Evolutionary conservation across 768 basidiomycete genomes (phyloP).

Genomic region (Naematelia encephala): DNA sequence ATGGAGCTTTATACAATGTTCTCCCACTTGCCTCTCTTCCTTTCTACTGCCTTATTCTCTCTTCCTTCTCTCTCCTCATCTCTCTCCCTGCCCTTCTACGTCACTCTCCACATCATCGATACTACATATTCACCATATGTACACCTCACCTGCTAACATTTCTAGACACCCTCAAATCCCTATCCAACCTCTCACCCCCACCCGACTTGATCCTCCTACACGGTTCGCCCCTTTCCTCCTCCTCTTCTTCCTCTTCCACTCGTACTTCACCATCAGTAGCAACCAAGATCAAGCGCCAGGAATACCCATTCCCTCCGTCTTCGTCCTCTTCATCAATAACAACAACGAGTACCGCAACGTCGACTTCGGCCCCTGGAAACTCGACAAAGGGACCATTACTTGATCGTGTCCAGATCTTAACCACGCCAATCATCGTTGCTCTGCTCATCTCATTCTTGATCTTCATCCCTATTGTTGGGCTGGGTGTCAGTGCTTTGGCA

Average conservation of each 20-base stretch:
- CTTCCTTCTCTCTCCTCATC: not conserved
- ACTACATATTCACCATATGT: not conserved
- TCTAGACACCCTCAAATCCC: not conserved
- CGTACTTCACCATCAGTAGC: constrained; percentile 24
- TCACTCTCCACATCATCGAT: not conserved
- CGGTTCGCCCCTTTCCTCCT: not conserved
- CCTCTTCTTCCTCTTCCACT: constrained; percentile 9
- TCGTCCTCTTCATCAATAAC: not conserved
- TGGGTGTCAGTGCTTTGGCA: constrained; percentile 39
- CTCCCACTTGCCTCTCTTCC: not conserved
- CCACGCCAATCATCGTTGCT: constrained; percentile 45
- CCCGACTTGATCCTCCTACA: not conserved
- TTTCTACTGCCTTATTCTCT: not conserved
- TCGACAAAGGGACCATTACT: constrained; percentile 32
- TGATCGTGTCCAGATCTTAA: constrained; percentile 37
- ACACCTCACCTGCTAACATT: not conserved
- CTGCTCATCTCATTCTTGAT: constrained; percentile 41
- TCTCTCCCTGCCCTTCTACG: not conserved
- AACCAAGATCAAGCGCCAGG: constrained; percentile 29
- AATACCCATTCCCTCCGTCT: constrained; percentile 32
- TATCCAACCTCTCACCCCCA: not conserved
- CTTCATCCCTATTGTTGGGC: constrained; percentile 40
- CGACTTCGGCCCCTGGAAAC: constrained; percentile 23
- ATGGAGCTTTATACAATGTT: no score
- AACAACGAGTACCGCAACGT: constrained; percentile 7